phyloP scores from a whole-genome alignment of 2,329 filamentous ascomycete species.

The Colletotrichum destructivum region DNA sequence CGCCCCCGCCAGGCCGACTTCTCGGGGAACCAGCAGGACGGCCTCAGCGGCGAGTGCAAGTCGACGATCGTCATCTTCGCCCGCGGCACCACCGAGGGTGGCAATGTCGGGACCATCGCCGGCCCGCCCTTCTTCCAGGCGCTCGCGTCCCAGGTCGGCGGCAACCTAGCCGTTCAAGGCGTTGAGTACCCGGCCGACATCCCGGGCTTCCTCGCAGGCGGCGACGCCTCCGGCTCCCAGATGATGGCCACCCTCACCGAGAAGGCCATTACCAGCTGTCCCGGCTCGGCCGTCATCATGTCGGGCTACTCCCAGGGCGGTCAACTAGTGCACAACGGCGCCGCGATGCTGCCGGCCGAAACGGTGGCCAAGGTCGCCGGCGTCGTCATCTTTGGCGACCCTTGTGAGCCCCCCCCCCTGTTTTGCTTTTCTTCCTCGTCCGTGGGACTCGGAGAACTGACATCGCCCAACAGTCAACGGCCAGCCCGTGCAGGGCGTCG shows the following conservation, averaged over 20 bases:
- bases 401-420: conserved; percentile 14
- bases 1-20: conserved; percentile 38
- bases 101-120: conserved; percentile 65
- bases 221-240: conserved; percentile 59
- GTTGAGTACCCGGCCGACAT: conserved; percentile 66
- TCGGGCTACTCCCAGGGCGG: conserved; percentile 62
- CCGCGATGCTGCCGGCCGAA: conserved; percentile 54
- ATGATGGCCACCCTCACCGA: conserved; percentile 53
- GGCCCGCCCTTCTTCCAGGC: conserved; percentile 67
- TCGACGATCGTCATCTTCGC: conserved; percentile 69
- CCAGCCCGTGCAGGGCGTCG: conserved; percentile 30
- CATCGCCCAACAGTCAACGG: conserved; percentile 21
- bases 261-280: conserved; percentile 58
- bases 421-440: conserved; percentile 17
- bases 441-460: not conserved
- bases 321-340: conserved; percentile 61
- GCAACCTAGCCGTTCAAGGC: conserved; percentile 66
- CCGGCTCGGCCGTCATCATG: conserved; percentile 61
- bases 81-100: conserved; percentile 67
- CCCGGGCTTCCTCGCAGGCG: conserved; percentile 61
- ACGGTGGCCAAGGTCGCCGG: conserved; percentile 48
- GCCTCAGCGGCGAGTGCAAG: conserved; percentile 52
- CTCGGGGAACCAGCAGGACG: conserved; percentile 38
- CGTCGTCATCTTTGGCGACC: conserved; percentile 51
- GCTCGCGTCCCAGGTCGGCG: conserved; percentile 58